A percentile compares a stretch with the other conserved stretches of the same genome.
phyloP scores from a whole-genome alignment of 768 basidiomycete species.

The Boletus reticuloceps region DNA sequence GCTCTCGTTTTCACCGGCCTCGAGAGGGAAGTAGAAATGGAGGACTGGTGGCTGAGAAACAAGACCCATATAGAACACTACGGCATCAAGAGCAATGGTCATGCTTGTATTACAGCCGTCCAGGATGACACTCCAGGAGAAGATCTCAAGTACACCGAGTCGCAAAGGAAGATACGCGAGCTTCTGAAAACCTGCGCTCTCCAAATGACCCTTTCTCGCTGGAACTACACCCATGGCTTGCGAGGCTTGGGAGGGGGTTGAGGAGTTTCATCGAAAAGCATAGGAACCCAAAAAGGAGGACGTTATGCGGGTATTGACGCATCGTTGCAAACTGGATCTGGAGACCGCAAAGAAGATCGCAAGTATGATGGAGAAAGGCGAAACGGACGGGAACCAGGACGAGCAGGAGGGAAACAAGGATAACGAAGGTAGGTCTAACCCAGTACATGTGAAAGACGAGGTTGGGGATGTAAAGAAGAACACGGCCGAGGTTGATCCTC shows the following conservation, averaged over 20 bases:
- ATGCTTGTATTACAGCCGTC: constrained; percentile 32
- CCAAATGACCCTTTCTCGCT: constrained; percentile 7
- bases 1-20: constrained; percentile 41
- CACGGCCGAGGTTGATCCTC: background rate
- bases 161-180: constrained; percentile 16
- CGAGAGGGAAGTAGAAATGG: constrained; percentile 33
- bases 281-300: constrained; percentile 17
- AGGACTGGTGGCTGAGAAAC: constrained; percentile 36
- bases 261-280: constrained; percentile 14
- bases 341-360: constrained; percentile 25
- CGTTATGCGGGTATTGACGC: constrained; percentile 15
- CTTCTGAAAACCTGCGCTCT: constrained; percentile 18
- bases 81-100: constrained; percentile 28
- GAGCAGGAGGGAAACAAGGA: background rate
- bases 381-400: background rate
- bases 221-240: constrained; percentile 20
- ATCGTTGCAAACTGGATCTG: constrained; percentile 26
- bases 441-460: background rate
- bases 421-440: background rate
- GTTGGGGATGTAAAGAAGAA: background rate
- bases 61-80: constrained; percentile 15
- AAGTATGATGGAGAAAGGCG: constrained; percentile 19
- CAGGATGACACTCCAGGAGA: constrained; percentile 20
- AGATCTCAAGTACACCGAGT: constrained; percentile 22
- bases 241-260: constrained; percentile 10